Base-by-base conservation (phyloP, 192 early-diverging fungal genomes). In the Hyaloraphidium curvatum region DNA sequence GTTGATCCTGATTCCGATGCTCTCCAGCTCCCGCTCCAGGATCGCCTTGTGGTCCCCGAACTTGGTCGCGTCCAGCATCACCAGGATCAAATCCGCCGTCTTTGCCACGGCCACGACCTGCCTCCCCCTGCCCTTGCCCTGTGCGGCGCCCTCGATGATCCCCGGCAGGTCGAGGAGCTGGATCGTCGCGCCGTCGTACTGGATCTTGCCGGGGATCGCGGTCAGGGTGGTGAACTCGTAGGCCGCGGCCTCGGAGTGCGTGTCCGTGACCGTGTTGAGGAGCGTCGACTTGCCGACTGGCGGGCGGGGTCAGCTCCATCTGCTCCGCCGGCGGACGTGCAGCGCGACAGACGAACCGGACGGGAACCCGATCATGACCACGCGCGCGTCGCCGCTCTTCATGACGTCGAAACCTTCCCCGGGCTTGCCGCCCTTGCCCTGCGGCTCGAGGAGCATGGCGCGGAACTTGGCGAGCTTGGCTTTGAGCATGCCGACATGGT, bases 281-380 rank as follows among this genome's bases (percentile, higher is more conserved):
- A 97, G 68, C 1, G 95, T 99, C n/a, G 89, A 92, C 63, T 99
- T 97, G 52, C 95, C 95, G 11, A 97, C 95, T 3, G 91, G 93
- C n/a, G 95, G 95, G 56, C 96, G n/a, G n/a, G n/a, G n/a, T n/a
- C n/a, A 98, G 22, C 69, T 65, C 48, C 31, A 48, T 58, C 30
- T 54, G 33, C 9, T 50, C 51, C 2, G 55, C 50, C n/a, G 35
- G 41, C 9, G 62, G 22, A 54, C 16, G 19, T 5, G 23, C 17
- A 5, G n/a, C n/a, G n/a, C n/a, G n/a, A n/a, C n/a, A n/a, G n/a
- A n/a, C n/a, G n/a, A n/a, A n/a, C n/a, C n/a, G n/a, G n/a, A n/a
- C n/a, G 23, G 55, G 5, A 40, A 61, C 39, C 92, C 89, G 55
- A 96, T 86, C 53, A 96, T 72, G 1, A 83, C 88, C 50, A 96